phyloP scores from a whole-genome alignment of 2,329 filamentous ascomycete genomes.

The Fusarium sp. region DNA sequence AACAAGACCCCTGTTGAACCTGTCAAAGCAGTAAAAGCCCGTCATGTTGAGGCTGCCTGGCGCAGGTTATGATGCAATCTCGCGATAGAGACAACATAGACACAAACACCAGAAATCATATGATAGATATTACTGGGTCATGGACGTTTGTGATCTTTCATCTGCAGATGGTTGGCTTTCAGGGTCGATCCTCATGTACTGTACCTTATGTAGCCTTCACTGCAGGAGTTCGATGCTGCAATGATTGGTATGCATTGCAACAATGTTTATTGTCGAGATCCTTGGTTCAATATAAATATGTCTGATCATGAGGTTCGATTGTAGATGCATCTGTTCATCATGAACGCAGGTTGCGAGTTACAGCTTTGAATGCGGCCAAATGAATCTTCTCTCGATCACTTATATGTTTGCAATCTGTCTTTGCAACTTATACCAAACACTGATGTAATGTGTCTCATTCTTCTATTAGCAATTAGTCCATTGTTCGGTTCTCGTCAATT shows the following conservation, averaged over 20 bases:
- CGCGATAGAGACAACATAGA: not conserved
- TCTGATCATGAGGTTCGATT: not conserved
- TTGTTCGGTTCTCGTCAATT: not conserved
- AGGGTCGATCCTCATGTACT: not conserved
- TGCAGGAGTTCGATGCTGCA: not conserved
- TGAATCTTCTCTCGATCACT: not conserved
- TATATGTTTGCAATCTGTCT: not conserved
- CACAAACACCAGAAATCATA: not conserved
- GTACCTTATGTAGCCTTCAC: not conserved
- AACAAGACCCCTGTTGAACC: slow-evolving; percentile 21
- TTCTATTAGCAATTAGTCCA: not conserved
- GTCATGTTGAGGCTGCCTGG: slow-evolving; percentile 2
- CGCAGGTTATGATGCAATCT: slow-evolving; percentile 24
- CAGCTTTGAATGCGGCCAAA: not conserved
- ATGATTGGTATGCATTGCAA: not conserved
- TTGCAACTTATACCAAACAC: not conserved
- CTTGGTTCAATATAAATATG: not conserved
- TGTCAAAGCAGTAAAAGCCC: slow-evolving; percentile 13
- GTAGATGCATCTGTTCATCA: not conserved
- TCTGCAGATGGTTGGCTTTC: not conserved
- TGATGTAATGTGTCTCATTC: not conserved
- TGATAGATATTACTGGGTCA: not conserved
- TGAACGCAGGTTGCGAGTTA: not conserved
- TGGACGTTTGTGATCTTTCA: not conserved
- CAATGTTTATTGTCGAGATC: not conserved